A percentile compares a stretch with the other conserved stretches of the same genome.
Conservation (phyloP, 768 basidiomycete genomes). For the Crepidotus variabilis region DNA sequence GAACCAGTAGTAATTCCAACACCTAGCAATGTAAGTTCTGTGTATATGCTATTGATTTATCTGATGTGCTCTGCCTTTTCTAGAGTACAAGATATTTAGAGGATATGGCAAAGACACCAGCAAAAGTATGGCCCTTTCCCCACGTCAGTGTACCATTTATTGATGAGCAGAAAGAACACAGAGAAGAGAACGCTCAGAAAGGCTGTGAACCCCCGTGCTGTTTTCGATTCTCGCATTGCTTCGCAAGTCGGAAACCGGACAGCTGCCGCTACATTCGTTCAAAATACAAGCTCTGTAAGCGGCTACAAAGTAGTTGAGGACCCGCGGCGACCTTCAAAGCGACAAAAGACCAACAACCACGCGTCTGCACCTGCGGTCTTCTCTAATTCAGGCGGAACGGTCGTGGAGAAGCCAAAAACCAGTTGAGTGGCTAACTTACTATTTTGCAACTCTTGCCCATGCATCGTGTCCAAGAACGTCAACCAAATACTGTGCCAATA, state of each 20-base stretch:
- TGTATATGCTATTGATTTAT: neutral
- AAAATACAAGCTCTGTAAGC: neutral
- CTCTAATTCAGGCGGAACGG: neutral
- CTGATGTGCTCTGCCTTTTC: neutral
- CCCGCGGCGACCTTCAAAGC: neutral
- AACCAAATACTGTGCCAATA: neutral
- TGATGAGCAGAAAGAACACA: too few species aligned
- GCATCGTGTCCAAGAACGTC: neutral
- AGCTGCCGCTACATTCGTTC: neutral
- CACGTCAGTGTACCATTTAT: too few species aligned
- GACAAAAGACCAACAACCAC: neutral
- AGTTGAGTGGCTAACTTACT: neutral
- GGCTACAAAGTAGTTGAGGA: neutral
- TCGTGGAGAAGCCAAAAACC: neutral
- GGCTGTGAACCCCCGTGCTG: too few species aligned
- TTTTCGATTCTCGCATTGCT: too few species aligned
- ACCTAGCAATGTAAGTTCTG: neutral
- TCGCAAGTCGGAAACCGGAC: neutral
- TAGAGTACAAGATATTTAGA: too few species aligned
- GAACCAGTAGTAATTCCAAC: neutral
- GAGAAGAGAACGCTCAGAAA: too few species aligned
- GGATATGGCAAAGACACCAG: too few species aligned
- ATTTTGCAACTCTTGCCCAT: neutral
- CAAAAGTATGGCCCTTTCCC: too few species aligned
- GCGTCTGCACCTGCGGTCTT: neutral